phyloP scores from a whole-genome alignment of 805 yeast genomes.

The Ogataea wickerhamii region DNA sequence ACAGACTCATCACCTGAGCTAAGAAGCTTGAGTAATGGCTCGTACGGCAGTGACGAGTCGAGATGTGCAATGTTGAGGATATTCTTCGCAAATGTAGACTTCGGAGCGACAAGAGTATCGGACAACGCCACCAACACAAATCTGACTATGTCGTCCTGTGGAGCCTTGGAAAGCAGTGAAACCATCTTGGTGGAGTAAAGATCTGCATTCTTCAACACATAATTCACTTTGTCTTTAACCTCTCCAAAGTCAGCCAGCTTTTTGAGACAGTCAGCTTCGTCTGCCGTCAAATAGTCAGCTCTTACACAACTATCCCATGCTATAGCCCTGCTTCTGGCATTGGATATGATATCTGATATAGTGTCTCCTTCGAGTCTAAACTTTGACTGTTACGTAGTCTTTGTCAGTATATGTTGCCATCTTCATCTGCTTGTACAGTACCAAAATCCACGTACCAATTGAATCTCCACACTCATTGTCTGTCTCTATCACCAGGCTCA shows the following conservation, averaged over 20 bases:
- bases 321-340: conserved; percentile 72
- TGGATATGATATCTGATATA: conserved; percentile 60
- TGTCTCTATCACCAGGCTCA: no score
- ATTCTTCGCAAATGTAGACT: conserved; percentile 21
- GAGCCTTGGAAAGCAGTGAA: conserved; percentile 48
- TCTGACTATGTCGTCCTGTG: conserved; percentile 63
- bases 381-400: conserved; percentile 19
- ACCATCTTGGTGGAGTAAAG: conserved; percentile 53
- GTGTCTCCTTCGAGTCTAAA: conserved; percentile 59
- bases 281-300: conserved; percentile 59
- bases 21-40: conserved; percentile 50
- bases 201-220: conserved; percentile 43
- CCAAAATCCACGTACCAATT: conserved; percentile 22
- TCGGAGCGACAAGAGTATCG: conserved; percentile 45
- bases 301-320: conserved; percentile 92
- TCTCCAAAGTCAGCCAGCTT: conserved; percentile 33
- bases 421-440: no score
- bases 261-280: conserved; percentile 54
- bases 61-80: conserved; percentile 40
- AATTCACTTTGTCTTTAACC: conserved; percentile 38
- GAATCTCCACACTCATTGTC: conserved; percentile 23
- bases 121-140: conserved; percentile 58
- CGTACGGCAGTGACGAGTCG: conserved; percentile 48
- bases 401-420: neutral
- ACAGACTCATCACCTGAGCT: conserved; percentile 54